Conservation (phyloP, 371 early-diverging fungal genomes). For the Fennellomyces sp. region DNA sequence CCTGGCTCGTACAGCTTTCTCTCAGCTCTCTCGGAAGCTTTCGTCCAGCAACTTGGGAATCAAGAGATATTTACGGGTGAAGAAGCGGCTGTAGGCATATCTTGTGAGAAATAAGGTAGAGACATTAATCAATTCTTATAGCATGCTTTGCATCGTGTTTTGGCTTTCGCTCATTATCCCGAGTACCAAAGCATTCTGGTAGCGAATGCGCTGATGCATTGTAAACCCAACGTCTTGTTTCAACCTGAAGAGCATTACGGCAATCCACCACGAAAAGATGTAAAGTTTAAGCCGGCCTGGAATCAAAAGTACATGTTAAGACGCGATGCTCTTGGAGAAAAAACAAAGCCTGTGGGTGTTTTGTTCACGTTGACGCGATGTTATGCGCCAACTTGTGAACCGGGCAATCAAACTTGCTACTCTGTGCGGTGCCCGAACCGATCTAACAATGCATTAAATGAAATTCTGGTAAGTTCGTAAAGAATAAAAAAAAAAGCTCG, state of each 20-base stretch:
- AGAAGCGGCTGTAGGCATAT: constrained; percentile 15
- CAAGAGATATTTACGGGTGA: constrained; percentile 14
- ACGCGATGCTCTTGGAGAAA: background rate
- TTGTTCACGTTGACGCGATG: constrained; percentile 12
- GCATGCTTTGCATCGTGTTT: background rate
- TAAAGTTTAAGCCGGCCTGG: background rate
- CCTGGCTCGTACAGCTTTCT: background rate
- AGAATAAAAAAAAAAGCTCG: background rate
- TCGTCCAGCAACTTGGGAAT: background rate
- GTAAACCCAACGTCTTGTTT: constrained; percentile 23
- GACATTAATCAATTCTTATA: background rate
- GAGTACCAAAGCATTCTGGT: constrained; percentile 6
- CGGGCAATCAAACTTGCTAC: constrained; percentile 12
- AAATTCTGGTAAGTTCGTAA: constrained; percentile 1
- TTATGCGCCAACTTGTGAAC: constrained; percentile 10
- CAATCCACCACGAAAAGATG: background rate
- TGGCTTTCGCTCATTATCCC: background rate
- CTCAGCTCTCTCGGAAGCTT: background rate
- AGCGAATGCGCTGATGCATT: constrained; percentile 20
- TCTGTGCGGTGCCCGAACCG: constrained; percentile 19
- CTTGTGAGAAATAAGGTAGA: background rate
- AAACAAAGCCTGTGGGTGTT: constrained; percentile 11
- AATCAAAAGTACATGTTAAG: background rate
- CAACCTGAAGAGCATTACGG: background rate
- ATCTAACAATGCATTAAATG: background rate